Evolutionary conservation across 2,329 filamentous ascomycete species (phyloP), one percentile per base, ranked within the genome.

Genomic region (Sporothrix luriei): DNA sequence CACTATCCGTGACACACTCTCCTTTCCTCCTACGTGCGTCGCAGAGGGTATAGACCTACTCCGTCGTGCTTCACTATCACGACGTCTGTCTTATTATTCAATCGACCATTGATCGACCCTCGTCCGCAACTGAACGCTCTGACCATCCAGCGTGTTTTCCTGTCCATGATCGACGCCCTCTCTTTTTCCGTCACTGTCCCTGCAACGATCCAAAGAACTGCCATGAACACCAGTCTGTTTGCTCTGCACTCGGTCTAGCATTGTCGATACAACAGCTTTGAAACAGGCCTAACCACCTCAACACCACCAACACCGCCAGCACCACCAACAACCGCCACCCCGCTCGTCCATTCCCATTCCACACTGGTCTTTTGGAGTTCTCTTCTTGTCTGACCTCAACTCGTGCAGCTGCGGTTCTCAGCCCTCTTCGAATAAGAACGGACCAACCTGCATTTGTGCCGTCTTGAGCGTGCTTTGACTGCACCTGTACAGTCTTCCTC

Each of bases 211-310:
- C 24, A 29, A 26, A 19, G 51, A 55, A 67, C 26, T 62, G 65
- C 57, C 64, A 68, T 68, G 52, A 51, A 66, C 69, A 26, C 46
- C 43, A 24, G 21, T 9, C 46, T 26, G 51, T 55, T 55, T 54
- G 29, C 7, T 26, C 46, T 52, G 21, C 57, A 70, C 19, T 70
- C 71, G 71, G 68, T 68, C 68, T 73, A 75, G 76, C 77, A 78
- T 77, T 77, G 75, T 76, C 76, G 76, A 77, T 77, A 78, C 76
- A 70, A 74, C 74, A 71, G 73, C 73, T 72, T 77, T 78, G 77
- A 79, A 78, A 79, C 77, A 76, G 68, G 73, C 71, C 71, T 74
- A 71, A 72, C 51, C 70, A 72, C 70, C 55, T 48, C 64, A 40
- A 33, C 48, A 51, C 16, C 14, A 29, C 26, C 68, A 52, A 7